These are phyloP conservation scores for Podospora pseudopauciseta DNA, from an alignment of 495 filamentous ascomycete species.

Conservation along the genomic window DNA sequence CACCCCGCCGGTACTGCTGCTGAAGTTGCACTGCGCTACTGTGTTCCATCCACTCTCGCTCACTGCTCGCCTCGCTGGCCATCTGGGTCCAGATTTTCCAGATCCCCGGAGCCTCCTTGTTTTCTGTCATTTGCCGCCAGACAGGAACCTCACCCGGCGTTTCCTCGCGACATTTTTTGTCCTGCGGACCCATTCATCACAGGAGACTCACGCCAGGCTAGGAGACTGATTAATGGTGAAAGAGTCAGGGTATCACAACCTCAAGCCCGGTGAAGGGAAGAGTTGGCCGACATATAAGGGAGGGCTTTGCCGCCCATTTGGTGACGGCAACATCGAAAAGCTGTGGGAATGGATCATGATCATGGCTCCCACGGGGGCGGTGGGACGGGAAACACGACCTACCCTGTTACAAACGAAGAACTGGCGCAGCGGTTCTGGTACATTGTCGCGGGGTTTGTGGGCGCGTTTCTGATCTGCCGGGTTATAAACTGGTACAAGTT, in stretches of 20 bases:
- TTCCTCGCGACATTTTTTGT: background rate
- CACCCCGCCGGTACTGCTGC: background rate
- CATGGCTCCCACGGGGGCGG: slow-evolving; percentile 25
- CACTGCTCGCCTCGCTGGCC: background rate
- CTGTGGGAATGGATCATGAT: slow-evolving; percentile 24
- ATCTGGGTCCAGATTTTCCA: background rate
- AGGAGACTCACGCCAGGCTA: no score
- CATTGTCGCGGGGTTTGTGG: slow-evolving; percentile 43
- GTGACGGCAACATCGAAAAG: background rate
- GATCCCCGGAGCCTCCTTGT: background rate
- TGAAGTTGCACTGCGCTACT: background rate
- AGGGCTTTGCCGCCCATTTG: background rate
- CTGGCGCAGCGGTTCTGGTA: slow-evolving; percentile 52
- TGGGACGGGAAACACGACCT: slow-evolving; percentile 32
- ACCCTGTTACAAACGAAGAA: slow-evolving; percentile 37
- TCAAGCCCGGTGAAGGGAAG: background rate
- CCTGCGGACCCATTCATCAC: no score
- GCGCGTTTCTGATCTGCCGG: slow-evolving; percentile 34
- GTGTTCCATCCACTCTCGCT: background rate
- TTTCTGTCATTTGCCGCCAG: background rate
- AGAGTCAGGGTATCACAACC: background rate
- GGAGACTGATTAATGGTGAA: no score
- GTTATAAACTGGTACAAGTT: slow-evolving; percentile 38
- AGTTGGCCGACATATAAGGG: background rate
- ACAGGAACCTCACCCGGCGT: background rate